A percentile compares a stretch with the other conserved stretches of the same genome.
phyloP scores from a whole-genome alignment of 2,329 filamentous ascomycete genomes.

The Penicillium expansum region DNA sequence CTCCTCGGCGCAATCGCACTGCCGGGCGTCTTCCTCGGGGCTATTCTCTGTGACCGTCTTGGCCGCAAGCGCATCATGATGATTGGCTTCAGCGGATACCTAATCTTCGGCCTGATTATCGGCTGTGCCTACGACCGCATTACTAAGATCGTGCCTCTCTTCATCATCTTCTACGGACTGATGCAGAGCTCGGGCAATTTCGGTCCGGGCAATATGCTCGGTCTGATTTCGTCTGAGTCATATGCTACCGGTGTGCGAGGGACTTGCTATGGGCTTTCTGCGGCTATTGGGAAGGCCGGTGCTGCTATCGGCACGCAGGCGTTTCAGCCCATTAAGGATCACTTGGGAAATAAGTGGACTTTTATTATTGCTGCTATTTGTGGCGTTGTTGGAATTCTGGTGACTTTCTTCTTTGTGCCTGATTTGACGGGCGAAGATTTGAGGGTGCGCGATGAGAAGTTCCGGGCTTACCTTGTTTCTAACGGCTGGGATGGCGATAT shows the following conservation, averaged over 20 bases:
- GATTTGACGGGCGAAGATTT: conserved; percentile 49
- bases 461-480: conserved; percentile 45
- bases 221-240: conserved; percentile 51
- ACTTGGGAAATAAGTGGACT: conserved; percentile 51
- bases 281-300: conserved; percentile 52
- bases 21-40: conserved; percentile 52
- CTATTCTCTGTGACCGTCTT: conserved; percentile 48
- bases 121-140: conserved; percentile 50
- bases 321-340: conserved; percentile 48
- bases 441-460: conserved; percentile 43
- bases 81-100: conserved; percentile 51
- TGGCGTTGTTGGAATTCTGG: conserved; percentile 48
- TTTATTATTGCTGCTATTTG: conserved; percentile 55
- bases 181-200: conserved; percentile 52
- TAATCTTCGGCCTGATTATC: conserved; percentile 54
- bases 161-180: conserved; percentile 53
- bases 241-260: conserved; percentile 55
- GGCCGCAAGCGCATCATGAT: conserved; percentile 53
- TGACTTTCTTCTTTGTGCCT: conserved; percentile 51
- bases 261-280: conserved; percentile 52
- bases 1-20: conserved; percentile 43
- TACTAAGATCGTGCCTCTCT: conserved; percentile 51
- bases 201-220: conserved; percentile 53
- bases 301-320: conserved; percentile 53
- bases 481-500: conserved; percentile 51